Evolutionary conservation across 108 stramenopile species (phyloP), one percentile per base, ranked within the genome.

Genomic region (Skeletonema menzelii): DNA sequence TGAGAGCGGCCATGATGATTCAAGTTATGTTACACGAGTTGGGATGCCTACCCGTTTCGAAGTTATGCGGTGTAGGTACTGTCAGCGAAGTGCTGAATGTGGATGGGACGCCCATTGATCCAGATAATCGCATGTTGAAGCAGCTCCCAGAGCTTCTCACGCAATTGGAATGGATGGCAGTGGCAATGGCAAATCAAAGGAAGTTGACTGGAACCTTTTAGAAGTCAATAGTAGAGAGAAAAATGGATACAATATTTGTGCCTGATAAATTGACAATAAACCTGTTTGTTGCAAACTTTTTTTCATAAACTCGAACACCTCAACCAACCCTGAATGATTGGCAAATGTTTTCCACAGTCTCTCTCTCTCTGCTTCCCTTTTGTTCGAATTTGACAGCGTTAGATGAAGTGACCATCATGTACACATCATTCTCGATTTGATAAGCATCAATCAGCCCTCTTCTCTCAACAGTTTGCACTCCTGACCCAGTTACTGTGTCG

Each of bases 291-390:
- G n/a, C n/a, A n/a, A n/a, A n/a, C n/a, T n/a, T n/a, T n/a, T n/a
- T n/a, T 15, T n/a, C 15, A 42, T 12, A 42, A 42, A 3, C n/a
- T n/a, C n/a, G n/a, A n/a, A n/a, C n/a, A n/a, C n/a, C n/a, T n/a
- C n/a, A n/a, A n/a, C n/a, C 82, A 20, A 79, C 35, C 65, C 61
- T 77, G 64, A 90, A 92, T n/a, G 89, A 88, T 40, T 76, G 55
- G 5, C 80, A 88, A 67, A 92, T 90, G 22, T 78, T 79, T 59
- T 92, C 91, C 31, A 87, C 91, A n/a, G 91, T 92, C 35, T 87
- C 77, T 64, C 89, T 78, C 80, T 92, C 91, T 26, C 61, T 80
- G 53, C 85, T 82, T 5, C 80, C 88, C 57, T 85, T 79, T 46
- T 76, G 30, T 10, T 90, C 87, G 70, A 89, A 92, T 76, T 87